Evolutionary conservation across 2,329 filamentous ascomycete genomes (phyloP).

Genomic region (Harringtonia lauricola): DNA sequence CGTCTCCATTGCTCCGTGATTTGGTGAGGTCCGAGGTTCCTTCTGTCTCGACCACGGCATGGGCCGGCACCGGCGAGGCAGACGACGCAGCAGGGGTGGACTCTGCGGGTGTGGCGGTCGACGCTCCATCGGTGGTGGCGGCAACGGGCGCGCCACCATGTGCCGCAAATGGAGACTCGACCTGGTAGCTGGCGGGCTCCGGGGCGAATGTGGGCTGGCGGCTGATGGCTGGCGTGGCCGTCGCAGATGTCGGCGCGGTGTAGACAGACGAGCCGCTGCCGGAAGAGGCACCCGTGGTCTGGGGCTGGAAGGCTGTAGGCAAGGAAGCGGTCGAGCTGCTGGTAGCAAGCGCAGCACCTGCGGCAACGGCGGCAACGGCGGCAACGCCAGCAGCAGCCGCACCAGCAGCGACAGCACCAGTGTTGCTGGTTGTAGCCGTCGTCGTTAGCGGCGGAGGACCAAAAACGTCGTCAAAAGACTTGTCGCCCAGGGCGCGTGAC

Average conservation of each 20-base stretch:
- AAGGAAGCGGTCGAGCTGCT: not conserved
- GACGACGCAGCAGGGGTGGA: not conserved
- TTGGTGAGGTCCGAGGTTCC: not conserved
- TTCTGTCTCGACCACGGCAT: not conserved
- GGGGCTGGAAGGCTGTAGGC: conserved; percentile 46
- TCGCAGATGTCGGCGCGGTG: conserved; percentile 44
- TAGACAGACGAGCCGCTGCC: conserved; percentile 43
- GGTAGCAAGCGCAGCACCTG: conserved; percentile 19
- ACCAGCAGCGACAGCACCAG: conserved; percentile 19
- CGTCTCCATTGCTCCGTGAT: no score
- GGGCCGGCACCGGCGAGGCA: not conserved
- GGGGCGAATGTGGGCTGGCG: conserved; percentile 46
- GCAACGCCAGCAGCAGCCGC: conserved; percentile 10
- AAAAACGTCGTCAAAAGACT: conserved; percentile 79
- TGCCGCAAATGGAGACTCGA: no score
- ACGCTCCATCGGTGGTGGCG: not conserved
- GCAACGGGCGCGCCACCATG: not conserved
- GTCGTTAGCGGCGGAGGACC: conserved; percentile 41
- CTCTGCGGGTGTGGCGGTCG: not conserved
- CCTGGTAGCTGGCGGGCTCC: no score
- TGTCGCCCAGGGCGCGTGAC: conserved; percentile 42
- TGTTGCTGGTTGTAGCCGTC: not conserved
- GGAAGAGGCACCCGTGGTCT: conserved; percentile 45
- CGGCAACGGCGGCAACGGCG: conserved; percentile 20
- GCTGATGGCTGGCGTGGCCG: conserved; percentile 44